Base-by-base conservation (phyloP, 768 basidiomycete genomes). In the Hericium rajendrae region DNA sequence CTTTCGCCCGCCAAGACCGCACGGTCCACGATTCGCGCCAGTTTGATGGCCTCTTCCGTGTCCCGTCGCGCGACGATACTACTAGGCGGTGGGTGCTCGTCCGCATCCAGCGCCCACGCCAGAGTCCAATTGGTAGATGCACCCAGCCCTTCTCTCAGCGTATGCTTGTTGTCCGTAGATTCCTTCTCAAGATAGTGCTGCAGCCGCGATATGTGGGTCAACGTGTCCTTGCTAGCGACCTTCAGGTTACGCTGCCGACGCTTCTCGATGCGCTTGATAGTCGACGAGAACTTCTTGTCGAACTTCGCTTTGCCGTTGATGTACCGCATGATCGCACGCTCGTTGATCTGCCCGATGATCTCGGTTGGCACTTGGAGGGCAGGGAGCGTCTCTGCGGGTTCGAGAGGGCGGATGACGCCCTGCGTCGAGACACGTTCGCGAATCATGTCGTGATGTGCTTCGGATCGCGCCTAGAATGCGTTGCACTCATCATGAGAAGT, bases 51-150 rank as follows among this genome's bases (percentile, higher is more conserved):
- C 71, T 93, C 90, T 40, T 76, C 74, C 5, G 91, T 94, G 65
- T 98, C 94, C 54, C 93, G 72, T 57, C 94, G 75, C n/a, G 89
- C 84, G 37, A 90, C 89, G 62, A 97, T 91, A 54, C 92, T 94
- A 64, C 87, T 90, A 2, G 94, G 89, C 4, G 95, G 95, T 3
- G 95, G 95, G 18, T 77, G 75, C 71, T 97, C 94, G 53, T 81
- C 74, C 15, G 76, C 82, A 59, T 91, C 86, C 57, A 92, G 69
- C 6, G 86, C 91, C 93, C 89, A 97, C 18, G 85, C 83, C 85
- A 90, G 93, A 28, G 76, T 80, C 85, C 85, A 88, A 60, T 77
- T 78, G 48, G 77, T 82, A 28, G 78, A 75, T 43, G 73, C 72
- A 55, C 70, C 64, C 54, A 64, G 50, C 32, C 62, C 41, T n/a